phyloP scores from a whole-genome alignment of 2,329 filamentous ascomycete genomes.

The Pseudohalonectria lignicola region DNA sequence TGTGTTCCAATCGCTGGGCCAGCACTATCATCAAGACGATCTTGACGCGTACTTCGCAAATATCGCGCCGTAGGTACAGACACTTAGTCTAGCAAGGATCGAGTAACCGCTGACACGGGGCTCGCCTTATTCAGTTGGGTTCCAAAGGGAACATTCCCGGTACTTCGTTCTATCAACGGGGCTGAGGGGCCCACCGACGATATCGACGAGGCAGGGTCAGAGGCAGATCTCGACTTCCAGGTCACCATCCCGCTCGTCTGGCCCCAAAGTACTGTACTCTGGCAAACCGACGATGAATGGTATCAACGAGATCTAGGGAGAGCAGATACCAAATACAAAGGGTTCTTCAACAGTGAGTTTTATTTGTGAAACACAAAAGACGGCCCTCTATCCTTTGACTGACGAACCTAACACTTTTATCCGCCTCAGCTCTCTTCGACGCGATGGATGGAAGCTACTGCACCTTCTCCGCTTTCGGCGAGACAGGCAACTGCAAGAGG shows the following conservation, averaged over 20 bases:
- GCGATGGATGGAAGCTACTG: conserved; percentile 40
- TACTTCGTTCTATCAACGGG: not conserved
- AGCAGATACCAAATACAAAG: not conserved
- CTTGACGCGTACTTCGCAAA: conserved; percentile 12
- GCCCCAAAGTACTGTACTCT: conserved; percentile 29
- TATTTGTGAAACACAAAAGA: not conserved
- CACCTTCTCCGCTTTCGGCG: conserved; percentile 31
- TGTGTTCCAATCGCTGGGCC: conserved; percentile 13
- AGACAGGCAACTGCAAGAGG: conserved; percentile 27
- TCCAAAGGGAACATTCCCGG: conserved; percentile 17
- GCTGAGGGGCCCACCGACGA: not conserved
- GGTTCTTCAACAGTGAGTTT: not conserved
- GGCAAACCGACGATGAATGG: conserved; percentile 16
- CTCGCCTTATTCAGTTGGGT: conserved; percentile 8
- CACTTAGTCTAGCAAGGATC: too few relatives aligned
- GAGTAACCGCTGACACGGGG: too few relatives aligned
- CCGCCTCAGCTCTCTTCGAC: conserved; percentile 30
- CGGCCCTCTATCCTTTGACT: too few relatives aligned
- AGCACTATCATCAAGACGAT: conserved; percentile 16
- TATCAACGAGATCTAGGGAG: conserved; percentile 7
- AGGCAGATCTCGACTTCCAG: conserved; percentile 36
- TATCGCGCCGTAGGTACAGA: conserved; percentile 9
- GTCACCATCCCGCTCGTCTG: conserved; percentile 36
- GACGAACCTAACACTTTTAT: too few relatives aligned
- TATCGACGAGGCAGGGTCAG: conserved; percentile 11